These are phyloP conservation scores for Candida insectalens DNA, from an alignment of 805 yeast genomes.

Conservation along the genomic window DNA sequence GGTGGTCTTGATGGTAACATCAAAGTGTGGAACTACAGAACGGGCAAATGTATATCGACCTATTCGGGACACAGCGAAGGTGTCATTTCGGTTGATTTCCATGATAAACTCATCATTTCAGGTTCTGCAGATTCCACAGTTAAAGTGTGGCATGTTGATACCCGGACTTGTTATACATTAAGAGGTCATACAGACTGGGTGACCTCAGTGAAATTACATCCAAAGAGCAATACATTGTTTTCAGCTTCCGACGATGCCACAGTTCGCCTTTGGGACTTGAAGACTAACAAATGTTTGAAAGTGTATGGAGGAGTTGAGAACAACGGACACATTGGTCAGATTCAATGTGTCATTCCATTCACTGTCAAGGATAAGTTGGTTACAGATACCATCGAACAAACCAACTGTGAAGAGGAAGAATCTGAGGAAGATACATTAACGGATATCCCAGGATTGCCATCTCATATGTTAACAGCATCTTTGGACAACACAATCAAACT, in stretches of 20 bases:
- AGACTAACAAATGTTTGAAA: conserved; percentile 66
- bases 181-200: conserved; percentile 94
- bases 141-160: conserved; percentile 94
- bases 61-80: conserved; percentile 88
- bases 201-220: conserved; percentile 79
- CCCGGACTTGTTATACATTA: conserved; percentile 83
- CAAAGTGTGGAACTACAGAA: conserved; percentile 91
- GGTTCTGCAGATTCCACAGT: conserved; percentile 91
- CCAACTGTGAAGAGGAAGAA: conserved; percentile 12
- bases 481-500: conserved; percentile 87
- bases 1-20: conserved; percentile 89
- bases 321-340: conserved; percentile 89
- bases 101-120: conserved; percentile 71
- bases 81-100: conserved; percentile 77
- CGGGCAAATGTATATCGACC: conserved; percentile 90
- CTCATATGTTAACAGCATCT: conserved; percentile 79
- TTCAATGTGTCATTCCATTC: conserved; percentile 84
- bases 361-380: conserved; percentile 52
- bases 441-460: conserved; percentile 43
- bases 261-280: conserved; percentile 89
- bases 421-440: conserved; percentile 14
- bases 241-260: conserved; percentile 90
- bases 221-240: conserved; percentile 67
- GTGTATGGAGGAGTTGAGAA: conserved; percentile 67
- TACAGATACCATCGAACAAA: conserved; percentile 17